Conservation (phyloP, 2,329 filamentous ascomycete species). For the Alternaria arborescens region DNA sequence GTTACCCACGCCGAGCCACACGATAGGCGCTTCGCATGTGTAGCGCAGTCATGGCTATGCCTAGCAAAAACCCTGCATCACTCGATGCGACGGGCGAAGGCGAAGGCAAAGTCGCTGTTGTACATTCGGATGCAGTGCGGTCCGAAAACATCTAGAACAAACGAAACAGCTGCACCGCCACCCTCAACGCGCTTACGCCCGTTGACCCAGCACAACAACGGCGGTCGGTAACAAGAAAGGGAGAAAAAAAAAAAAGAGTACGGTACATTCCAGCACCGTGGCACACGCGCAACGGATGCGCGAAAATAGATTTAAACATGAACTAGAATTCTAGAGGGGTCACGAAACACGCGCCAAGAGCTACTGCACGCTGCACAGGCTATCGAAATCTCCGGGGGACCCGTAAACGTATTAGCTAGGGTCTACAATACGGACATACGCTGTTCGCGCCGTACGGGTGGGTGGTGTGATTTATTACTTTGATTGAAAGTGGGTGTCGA, state of each 20-base stretch:
- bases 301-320: background rate
- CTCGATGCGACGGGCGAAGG: background rate
- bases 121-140: no score
- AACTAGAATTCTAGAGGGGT: background rate
- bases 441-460: background rate
- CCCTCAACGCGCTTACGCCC: conserved; percentile 9
- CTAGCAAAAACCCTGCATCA: no score
- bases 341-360: conserved; percentile 7
- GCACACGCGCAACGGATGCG: background rate
- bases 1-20: background rate
- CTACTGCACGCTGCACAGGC: conserved; percentile 20
- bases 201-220: background rate
- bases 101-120: no score
- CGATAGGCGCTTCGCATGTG: no score
- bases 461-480: background rate
- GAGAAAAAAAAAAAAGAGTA: background rate
- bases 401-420: background rate
- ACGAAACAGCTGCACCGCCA: conserved; percentile 9
- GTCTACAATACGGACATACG: background rate
- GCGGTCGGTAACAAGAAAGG: background rate
- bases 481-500: background rate
- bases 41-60: no score
- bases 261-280: background rate
- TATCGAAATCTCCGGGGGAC: conserved; percentile 27
- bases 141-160: no score